These are phyloP conservation scores for Mycena kentingensis DNA, from an alignment of 768 basidiomycete species.

Conservation along the genomic window DNA sequence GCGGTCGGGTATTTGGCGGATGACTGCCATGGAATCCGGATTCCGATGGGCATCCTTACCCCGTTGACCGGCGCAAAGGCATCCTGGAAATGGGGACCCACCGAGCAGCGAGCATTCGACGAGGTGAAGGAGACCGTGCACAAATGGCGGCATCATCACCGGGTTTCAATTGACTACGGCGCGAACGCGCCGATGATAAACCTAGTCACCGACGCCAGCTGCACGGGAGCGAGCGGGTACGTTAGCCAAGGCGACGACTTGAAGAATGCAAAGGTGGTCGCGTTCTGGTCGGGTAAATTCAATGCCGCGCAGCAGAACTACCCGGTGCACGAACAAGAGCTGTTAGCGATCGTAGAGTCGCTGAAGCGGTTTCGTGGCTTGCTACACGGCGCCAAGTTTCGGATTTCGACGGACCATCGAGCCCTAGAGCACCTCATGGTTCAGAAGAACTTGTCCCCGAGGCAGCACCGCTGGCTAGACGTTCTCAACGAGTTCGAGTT, in stretches of 20 bases:
- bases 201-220: constrained; percentile 35
- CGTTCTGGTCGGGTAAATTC: constrained; percentile 41
- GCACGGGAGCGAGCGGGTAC: constrained; percentile 33
- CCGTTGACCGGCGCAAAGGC: constrained; percentile 26
- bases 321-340: constrained; percentile 41
- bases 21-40: constrained; percentile 34
- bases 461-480: constrained; percentile 42
- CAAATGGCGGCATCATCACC: constrained; percentile 22
- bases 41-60: constrained; percentile 41
- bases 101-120: constrained; percentile 38
- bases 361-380: constrained; percentile 34
- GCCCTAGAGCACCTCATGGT: constrained; percentile 29
- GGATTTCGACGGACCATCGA: constrained; percentile 35
- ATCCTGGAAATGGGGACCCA: constrained; percentile 30
- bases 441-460: constrained; percentile 35
- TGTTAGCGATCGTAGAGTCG: constrained; percentile 38
- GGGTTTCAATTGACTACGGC: constrained; percentile 24
- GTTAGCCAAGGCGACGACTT: constrained; percentile 30
- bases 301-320: constrained; percentile 42
- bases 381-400: constrained; percentile 33
- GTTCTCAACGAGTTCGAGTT: constrained; percentile 32
- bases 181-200: constrained; percentile 25
- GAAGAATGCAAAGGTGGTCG: constrained; percentile 28
- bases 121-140: constrained; percentile 33
- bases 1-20: constrained; percentile 35